These are phyloP conservation scores for Adenanthera pavonina DNA, from an alignment of 306 rosid genomes.

Conservation along the genomic window DNA sequence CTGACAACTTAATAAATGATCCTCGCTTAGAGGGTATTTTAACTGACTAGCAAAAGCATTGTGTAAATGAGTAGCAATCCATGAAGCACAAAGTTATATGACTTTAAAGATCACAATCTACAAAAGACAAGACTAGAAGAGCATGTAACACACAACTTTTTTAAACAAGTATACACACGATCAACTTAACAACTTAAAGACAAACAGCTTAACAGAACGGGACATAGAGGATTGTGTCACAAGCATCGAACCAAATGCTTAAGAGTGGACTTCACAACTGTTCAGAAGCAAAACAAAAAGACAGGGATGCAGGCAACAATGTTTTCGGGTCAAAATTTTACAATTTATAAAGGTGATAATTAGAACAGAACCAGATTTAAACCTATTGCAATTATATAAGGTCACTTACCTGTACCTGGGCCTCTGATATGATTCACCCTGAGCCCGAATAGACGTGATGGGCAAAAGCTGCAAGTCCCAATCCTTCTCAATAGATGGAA, in stretches of 20 bases:
- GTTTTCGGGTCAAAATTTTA: not conserved
- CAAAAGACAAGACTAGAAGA: not conserved
- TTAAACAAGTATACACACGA: not conserved
- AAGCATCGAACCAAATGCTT: constrained; percentile 6
- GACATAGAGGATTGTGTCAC: not conserved
- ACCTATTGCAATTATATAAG: not conserved
- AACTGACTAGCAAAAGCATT: not conserved
- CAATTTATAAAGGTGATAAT: not conserved
- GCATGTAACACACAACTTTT: not conserved
- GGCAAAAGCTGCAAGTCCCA: constrained; percentile 93
- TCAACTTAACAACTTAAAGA: not conserved
- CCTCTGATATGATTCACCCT: constrained; percentile 69
- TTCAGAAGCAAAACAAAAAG: constrained; percentile 12
- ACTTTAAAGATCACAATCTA: not conserved
- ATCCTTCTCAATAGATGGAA: constrained; percentile 77
- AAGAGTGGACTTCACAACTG: not conserved
- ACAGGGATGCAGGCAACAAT: constrained; percentile 7
- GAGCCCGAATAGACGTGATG: constrained; percentile 69
- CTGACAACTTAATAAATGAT: not conserved
- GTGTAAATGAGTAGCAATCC: not conserved
- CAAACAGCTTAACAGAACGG: not conserved
- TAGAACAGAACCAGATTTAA: not conserved
- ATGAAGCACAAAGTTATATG: not conserved
- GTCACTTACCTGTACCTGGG: constrained; percentile 63
- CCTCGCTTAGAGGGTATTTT: not conserved